These are phyloP conservation scores for Leccinum olivaceoglutinosum DNA, from an alignment of 1,284 basidiomycete species.

Conservation along the genomic window DNA sequence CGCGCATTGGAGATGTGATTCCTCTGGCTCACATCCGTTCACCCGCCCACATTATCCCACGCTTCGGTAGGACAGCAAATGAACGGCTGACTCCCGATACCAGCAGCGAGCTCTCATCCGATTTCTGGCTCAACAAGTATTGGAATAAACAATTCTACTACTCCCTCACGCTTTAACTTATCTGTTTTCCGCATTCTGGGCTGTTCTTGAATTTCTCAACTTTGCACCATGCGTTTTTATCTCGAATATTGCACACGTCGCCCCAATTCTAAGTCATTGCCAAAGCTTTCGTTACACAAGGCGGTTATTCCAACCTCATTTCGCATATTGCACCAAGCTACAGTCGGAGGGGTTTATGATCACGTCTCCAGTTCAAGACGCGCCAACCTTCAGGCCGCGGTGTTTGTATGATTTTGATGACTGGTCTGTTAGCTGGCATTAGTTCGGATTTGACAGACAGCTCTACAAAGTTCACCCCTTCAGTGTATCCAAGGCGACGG, in stretches of 20 bases:
- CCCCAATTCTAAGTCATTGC: background rate
- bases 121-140: too few relatives aligned
- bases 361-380: background rate
- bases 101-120: too few relatives aligned
- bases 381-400: background rate
- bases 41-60: too few relatives aligned
- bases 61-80: too few relatives aligned
- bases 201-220: background rate
- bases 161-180: too few relatives aligned
- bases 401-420: background rate
- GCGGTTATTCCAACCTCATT: background rate
- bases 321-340: background rate
- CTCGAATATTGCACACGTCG: background rate
- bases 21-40: too few relatives aligned
- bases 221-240: background rate
- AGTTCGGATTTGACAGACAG: background rate
- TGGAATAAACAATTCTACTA: too few relatives aligned
- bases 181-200: too few relatives aligned
- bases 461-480: background rate
- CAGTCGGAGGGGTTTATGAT: background rate
- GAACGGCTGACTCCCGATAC: too few relatives aligned
- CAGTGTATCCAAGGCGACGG: constrained; percentile 1
- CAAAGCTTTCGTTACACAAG: background rate
- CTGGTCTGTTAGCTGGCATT: background rate
- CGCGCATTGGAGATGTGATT: too few relatives aligned